Evolutionary conservation across 768 basidiomycete species (phyloP), one percentile per base, ranked within the genome.

Genomic region (Lentinula aciculospora): DNA sequence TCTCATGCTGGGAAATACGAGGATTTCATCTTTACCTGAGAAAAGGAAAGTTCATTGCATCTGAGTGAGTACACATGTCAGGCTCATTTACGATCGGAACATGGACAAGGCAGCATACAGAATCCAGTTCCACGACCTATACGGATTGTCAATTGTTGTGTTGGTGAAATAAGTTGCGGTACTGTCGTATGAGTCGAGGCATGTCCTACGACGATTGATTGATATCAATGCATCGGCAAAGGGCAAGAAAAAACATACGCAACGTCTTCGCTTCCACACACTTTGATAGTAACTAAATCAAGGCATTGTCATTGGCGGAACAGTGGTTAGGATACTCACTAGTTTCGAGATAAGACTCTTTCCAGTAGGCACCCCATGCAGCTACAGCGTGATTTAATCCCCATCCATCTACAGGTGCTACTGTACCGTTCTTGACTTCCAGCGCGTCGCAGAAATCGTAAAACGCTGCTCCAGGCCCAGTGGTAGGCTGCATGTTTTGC

Each of bases 81-180:
- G 13, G 17, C 23, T 17, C n/a, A 21, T n/a, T 51, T 37, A 12
- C 1, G 15, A 37, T 17, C 55, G 17, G 9, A 29, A 47, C 13
- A 2, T 12, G n/a, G n/a, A 19, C n/a, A 13, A 15, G n/a, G 36
- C 13, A 27, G 64, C 77, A 58, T 67, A 79, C 84, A 84, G 79
- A 64, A 87, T 81, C 88, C 88, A 89, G 59, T 72, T 69, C 86
- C 88, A 90, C 3, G 87, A 87, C 23, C 88, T 77, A 4, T 58
- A 59, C 0, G 73, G 56, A 59, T 89, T 82, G 66, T 87, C 71
- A 34, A 89, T 69, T 3, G 72, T 68, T 1, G 74, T 82, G 59
- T 85, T 70, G 15, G 83, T 84, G 71, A 75, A 90, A 65, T 64
- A 80, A 0, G 66, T 28, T 42, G 70, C 68, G 1, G 69, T 68